Evolutionary conservation across 495 filamentous ascomycete genomes (phyloP), one percentile per base, ranked within the genome.

Genomic region (Lophium mytilinum): DNA sequence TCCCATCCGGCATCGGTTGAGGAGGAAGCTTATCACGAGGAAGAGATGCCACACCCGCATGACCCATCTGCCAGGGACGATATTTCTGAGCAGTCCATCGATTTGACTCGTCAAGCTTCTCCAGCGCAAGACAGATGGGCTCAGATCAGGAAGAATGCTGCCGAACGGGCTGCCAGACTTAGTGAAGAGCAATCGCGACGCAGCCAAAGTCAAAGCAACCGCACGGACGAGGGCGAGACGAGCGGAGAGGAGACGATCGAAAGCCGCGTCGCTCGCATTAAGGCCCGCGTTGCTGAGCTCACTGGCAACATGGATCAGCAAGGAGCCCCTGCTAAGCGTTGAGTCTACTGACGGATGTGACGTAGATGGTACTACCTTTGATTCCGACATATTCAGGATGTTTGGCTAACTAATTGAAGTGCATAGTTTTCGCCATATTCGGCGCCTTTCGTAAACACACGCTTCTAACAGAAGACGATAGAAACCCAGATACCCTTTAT

Each of bases 181-280:
- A 76, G 76, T 14, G 85, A 87, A 63, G 84, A 89, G 61, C 77
- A 82, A 54, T 73, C 73, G 49, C 75, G 77, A 45, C 76, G 69
- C 12, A 72, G 66, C 24, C 69, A 77, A 55, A 78, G 75, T 63
- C 68, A 78, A 56, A 77, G 75, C 63, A 72, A 74, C 58, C 78
- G 78, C 49, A 81, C 80, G 3, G 84, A 91, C 55, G 90, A 95
- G 65, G 89, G 82, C 18, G 87, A 95, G 57, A 93, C 88, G 17
- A 95, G 88, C 67, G 91, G 87, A 17, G 94, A 98, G 80, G 93
- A 98, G 77, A 95, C 90, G 30, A 96, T 98, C 62, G 93, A 98
- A 70, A 88, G 89, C 39, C 87, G 93, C 53, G 93, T 96, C 56
- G 93, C 93, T 37, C 87, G 94, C 53, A 98, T 98, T 80, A 96